A percentile compares a stretch with the other conserved stretches of the same genome.
Conservation (phyloP, 305 asterid species). For the Solanum hybrid region DNA sequence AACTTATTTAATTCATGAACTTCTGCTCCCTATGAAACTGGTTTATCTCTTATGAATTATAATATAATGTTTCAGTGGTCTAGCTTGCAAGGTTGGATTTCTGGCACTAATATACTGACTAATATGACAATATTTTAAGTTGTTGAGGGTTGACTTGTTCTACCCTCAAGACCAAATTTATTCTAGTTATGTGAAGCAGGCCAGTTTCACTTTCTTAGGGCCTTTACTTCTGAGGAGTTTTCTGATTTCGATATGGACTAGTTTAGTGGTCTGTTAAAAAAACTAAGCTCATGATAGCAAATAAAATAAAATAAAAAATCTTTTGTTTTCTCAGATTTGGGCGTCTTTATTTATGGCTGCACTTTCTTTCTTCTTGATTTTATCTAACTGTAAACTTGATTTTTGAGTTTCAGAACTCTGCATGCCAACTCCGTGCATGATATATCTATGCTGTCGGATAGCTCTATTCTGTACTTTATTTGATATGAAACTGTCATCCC, state of each 20-base stretch:
- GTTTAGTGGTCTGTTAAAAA: neutral
- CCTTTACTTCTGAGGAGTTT: neutral
- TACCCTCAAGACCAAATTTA: neutral
- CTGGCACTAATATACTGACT: neutral
- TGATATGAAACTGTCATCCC: constrained; percentile 16
- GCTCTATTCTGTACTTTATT: neutral
- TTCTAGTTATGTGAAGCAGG: neutral
- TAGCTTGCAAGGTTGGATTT: neutral
- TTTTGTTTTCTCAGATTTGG: constrained; percentile 2
- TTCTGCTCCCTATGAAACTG: neutral
- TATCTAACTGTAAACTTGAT: neutral
- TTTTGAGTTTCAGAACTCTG: neutral
- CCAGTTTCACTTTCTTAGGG: neutral
- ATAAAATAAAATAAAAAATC: neutral
- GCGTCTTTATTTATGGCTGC: neutral
- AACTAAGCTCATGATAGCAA: neutral
- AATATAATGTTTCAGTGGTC: neutral
- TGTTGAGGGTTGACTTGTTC: neutral
- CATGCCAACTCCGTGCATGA: neutral
- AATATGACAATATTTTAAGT: neutral
- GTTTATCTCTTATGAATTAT: neutral
- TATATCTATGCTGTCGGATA: neutral
- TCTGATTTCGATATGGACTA: neutral
- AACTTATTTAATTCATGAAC: neutral
- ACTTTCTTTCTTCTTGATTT: neutral